Evolutionary conservation across 306 rosid genomes (phyloP).

Genomic region (Castanea crenata): DNA sequence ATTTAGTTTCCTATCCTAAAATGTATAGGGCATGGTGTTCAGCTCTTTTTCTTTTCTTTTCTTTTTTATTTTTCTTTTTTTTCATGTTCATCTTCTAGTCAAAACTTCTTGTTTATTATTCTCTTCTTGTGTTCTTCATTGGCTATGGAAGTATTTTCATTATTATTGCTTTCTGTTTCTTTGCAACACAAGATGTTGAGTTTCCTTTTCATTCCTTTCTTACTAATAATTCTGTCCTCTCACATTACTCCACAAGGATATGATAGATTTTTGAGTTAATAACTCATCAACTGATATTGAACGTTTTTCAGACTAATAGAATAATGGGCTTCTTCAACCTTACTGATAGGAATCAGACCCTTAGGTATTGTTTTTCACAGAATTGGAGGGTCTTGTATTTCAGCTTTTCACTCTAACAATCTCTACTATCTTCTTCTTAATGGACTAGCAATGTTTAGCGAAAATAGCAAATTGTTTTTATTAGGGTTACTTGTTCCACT

Average conservation of each 20-base stretch:
- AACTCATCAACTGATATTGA: not conserved
- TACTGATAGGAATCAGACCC: not conserved
- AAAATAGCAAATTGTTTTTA: no score
- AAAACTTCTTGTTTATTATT: no score
- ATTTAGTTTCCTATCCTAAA: not conserved
- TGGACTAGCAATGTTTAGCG: not conserved
- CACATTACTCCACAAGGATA: no score
- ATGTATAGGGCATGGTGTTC: not conserved
- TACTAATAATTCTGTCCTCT: not conserved
- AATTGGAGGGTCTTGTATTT: not conserved
- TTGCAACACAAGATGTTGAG: not conserved
- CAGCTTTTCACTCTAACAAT: not conserved
- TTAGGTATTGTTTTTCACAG: not conserved
- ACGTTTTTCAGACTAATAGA: not conserved
- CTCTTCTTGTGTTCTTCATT: no score
- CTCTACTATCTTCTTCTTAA: not conserved
- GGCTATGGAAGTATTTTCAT: no score
- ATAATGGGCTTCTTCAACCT: not conserved
- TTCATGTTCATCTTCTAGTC: not conserved
- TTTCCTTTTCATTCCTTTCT: not conserved
- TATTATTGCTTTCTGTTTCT: no score
- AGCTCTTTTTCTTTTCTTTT: not conserved
- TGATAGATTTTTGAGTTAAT: no score
- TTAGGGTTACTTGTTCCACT: no score
- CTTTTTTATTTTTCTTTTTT: not conserved